Evolutionary conservation across 2,329 filamentous ascomycete species (phyloP).

Genomic region (Trichoderma afroharzianum): DNA sequence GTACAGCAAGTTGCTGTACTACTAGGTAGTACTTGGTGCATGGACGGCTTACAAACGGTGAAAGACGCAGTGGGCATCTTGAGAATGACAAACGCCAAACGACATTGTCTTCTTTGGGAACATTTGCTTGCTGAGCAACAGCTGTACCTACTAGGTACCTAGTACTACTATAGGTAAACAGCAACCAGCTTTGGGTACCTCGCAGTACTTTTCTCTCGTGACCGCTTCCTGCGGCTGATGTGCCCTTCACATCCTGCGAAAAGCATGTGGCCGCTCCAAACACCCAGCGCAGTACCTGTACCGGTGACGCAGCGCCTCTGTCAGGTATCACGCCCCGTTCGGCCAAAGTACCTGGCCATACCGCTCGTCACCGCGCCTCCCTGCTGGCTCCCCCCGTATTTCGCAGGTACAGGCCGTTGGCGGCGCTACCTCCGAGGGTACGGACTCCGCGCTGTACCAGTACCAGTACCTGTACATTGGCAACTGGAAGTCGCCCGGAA

Average conservation of each 20-base stretch:
- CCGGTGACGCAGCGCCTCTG: not conserved
- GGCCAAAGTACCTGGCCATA: not conserved
- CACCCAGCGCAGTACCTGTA: not conserved
- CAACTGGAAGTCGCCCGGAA: not conserved
- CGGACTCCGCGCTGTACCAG: not conserved
- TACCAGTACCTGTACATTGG: not conserved
- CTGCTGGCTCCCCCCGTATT: not conserved
- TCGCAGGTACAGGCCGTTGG: not conserved
- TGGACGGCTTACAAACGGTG: not conserved
- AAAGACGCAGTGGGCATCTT: not conserved
- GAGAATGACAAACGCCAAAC: not conserved
- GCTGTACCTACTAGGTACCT: too few relatives aligned
- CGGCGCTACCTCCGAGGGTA: not conserved
- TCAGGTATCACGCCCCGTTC: not conserved
- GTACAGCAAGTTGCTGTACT: not conserved
- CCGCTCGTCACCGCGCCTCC: not conserved
- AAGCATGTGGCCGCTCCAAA: not conserved
- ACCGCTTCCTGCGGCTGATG: not conserved
- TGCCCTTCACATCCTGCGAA: not conserved
- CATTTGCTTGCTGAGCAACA: not conserved
- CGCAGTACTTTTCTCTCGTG: not conserved
- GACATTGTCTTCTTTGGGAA: not conserved
- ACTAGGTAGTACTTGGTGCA: too few relatives aligned
- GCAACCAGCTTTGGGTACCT: not conserved
- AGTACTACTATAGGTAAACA: too few relatives aligned